Conservation (phyloP, 352 stramenopile species). For the Pythium dissimile region DNA sequence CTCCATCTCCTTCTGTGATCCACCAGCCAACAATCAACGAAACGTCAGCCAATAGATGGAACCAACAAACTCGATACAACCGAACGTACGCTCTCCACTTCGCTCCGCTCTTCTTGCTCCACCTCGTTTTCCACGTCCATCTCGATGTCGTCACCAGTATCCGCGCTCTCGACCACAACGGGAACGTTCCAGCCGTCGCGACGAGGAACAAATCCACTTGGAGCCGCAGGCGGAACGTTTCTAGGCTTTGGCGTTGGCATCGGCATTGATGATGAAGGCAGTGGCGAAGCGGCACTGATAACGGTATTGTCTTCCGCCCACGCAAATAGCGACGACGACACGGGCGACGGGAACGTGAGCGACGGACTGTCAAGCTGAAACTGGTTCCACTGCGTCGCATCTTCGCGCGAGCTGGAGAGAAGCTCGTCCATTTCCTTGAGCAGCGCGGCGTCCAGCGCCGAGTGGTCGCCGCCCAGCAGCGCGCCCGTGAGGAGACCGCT, state of each 20-base stretch:
- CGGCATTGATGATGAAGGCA: too few relatives aligned
- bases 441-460: slow-evolving; percentile 12
- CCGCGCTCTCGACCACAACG: not conserved
- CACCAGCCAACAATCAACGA: not conserved
- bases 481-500: slow-evolving; percentile 2
- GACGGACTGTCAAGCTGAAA: slow-evolving; percentile 17
- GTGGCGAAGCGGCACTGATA: too few relatives aligned
- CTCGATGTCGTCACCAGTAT: not conserved
- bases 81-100: too few relatives aligned
- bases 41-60: not conserved
- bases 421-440: slow-evolving; percentile 23
- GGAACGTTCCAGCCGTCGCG: slow-evolving; percentile 1
- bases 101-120: not conserved
- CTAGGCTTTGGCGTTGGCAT: too few relatives aligned
- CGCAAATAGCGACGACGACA: not conserved
- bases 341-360: slow-evolving; percentile 2
- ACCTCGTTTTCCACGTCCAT: not conserved
- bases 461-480: slow-evolving; percentile 6
- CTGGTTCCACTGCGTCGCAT: slow-evolving; percentile 9
- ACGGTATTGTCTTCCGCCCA: too few relatives aligned
- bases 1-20: slow-evolving; percentile 30
- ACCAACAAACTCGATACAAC: too few relatives aligned
- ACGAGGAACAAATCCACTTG: not conserved
- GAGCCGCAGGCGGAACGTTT: not conserved
- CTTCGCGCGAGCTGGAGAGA: slow-evolving; percentile 4